Conservation (phyloP, 331 rosid genomes). For the Spiraea crenata region DNA sequence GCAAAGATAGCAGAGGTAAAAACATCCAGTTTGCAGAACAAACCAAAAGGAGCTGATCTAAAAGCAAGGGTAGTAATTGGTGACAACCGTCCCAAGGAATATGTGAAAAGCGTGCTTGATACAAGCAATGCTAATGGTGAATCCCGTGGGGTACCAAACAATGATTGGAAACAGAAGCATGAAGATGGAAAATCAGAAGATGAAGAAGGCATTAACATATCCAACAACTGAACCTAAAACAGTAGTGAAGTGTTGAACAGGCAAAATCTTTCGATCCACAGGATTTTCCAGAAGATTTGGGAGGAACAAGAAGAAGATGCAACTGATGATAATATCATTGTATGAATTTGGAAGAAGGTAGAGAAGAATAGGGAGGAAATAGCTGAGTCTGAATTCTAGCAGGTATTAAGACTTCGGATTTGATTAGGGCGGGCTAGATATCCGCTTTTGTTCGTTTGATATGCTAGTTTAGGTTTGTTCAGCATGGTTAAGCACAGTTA, state of each 20-base stretch:
- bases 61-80: slow-evolving; percentile 4
- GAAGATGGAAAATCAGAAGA: slow-evolving; percentile 26
- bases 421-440: slow-evolving; percentile 13
- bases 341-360: slow-evolving; percentile 33
- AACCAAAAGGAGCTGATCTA: no score
- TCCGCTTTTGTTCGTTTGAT: not conserved
- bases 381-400: slow-evolving; percentile 48
- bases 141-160: no score
- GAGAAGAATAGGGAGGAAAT: slow-evolving; percentile 51
- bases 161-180: slow-evolving; percentile 1
- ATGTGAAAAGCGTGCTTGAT: not conserved
- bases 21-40: no score
- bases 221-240: slow-evolving; percentile 35
- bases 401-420: not conserved
- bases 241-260: not conserved
- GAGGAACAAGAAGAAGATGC: slow-evolving; percentile 30
- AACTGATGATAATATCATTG: slow-evolving; percentile 17
- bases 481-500: not conserved
- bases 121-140: not conserved
- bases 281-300: slow-evolving; percentile 19
- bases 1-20: no score
- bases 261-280: not conserved
- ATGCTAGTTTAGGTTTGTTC: not conserved
- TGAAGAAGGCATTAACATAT: slow-evolving; percentile 16
- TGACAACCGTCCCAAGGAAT: not conserved